Conservation (phyloP, 805 yeast genomes). For the Hanseniaspora singularis region DNA sequence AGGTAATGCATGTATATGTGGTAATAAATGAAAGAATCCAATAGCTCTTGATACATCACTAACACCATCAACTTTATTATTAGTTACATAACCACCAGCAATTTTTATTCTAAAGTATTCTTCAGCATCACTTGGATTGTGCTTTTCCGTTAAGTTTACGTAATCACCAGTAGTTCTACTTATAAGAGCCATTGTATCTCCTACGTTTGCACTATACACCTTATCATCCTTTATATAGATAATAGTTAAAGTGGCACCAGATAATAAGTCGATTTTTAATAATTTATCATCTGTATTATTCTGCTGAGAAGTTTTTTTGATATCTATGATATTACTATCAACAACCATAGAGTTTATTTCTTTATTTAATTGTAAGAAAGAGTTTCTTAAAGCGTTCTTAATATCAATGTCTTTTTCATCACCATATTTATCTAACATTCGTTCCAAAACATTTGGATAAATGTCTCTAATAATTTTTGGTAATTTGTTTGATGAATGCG, state of each 20-base stretch:
- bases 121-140: constrained; percentile 66
- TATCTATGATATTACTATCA: constrained; percentile 19
- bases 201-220: constrained; percentile 75
- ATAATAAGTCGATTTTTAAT: constrained; percentile 51
- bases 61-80: constrained; percentile 74
- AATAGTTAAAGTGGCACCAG: constrained; percentile 80
- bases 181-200: constrained; percentile 75
- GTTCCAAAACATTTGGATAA: constrained; percentile 55
- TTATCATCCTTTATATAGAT: constrained; percentile 61
- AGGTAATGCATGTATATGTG: constrained; percentile 84
- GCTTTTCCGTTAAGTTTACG: constrained; percentile 57
- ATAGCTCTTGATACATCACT: constrained; percentile 80
- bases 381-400: constrained; percentile 65
- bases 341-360: constrained; percentile 48
- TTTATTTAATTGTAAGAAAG: constrained; percentile 68
- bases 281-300: constrained; percentile 38
- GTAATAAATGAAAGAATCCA: constrained; percentile 75
- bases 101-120: constrained; percentile 81
- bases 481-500: constrained; percentile 47
- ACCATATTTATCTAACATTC: constrained; percentile 31
- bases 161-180: constrained; percentile 75
- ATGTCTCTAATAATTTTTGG: constrained; percentile 61
- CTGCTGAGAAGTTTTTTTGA: neutral
- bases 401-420: constrained; percentile 38
- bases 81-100: constrained; percentile 83